Conservation (phyloP, 1,284 basidiomycete genomes). For the Malassezia vespertilionis region DNA sequence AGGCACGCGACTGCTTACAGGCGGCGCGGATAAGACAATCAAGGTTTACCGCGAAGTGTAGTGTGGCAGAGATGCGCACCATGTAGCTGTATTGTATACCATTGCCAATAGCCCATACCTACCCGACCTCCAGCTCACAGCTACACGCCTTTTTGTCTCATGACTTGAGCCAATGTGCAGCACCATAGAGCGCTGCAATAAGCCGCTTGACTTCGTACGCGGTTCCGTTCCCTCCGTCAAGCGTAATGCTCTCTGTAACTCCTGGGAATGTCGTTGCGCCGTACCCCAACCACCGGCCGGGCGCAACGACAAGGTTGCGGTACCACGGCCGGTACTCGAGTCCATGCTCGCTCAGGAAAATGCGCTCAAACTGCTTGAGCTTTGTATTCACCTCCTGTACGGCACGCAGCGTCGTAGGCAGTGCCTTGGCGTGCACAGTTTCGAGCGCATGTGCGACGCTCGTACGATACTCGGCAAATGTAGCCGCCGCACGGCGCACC, state of each 20-base stretch:
- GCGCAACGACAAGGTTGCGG: constrained; percentile 72
- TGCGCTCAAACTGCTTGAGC: constrained; percentile 65
- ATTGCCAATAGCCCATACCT: constrained; percentile 55
- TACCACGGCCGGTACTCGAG: constrained; percentile 64
- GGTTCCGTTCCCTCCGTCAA: constrained; percentile 35
- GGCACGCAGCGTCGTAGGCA: neutral
- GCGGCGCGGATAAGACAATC: constrained; percentile 75
- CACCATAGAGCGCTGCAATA: constrained; percentile 15
- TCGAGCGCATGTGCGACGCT: neutral
- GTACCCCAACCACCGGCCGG: constrained; percentile 77
- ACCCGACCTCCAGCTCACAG: too few relatives aligned
- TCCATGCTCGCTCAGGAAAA: constrained; percentile 67
- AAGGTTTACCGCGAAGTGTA: constrained; percentile 17
- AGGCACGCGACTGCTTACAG: constrained; percentile 80
- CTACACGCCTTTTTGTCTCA: too few relatives aligned
- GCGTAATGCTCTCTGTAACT: constrained; percentile 56
- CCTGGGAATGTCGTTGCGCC: constrained; percentile 76
- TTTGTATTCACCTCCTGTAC: constrained; percentile 62
- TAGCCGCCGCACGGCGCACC: neutral
- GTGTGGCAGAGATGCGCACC: constrained; percentile 62
- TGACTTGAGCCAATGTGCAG: constrained; percentile 8
- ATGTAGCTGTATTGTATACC: constrained; percentile 56
- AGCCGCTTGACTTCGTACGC: constrained; percentile 29
- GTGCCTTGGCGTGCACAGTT: neutral
- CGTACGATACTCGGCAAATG: neutral